These are phyloP conservation scores for Bacterosira constricta DNA, from an alignment of 108 stramenopile species.

Conservation along the genomic window DNA sequence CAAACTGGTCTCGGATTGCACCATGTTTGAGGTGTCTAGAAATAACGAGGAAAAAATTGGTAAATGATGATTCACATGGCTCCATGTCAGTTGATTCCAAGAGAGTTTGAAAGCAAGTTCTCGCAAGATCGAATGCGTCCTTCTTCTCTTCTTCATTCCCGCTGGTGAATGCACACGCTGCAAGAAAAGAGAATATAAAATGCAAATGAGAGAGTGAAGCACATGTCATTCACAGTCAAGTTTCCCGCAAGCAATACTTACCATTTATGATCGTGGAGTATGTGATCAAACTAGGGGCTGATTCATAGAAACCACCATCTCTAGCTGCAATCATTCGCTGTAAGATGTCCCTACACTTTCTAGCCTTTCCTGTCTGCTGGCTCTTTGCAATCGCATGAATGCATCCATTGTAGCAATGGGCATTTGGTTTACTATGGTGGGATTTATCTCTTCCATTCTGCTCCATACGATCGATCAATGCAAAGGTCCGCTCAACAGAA, in stretches of 20 bases:
- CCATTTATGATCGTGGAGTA: conserved; percentile 45
- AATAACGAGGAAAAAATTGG: conserved; percentile 38
- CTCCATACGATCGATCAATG: conserved; percentile 66
- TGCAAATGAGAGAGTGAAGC: not conserved
- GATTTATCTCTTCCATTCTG: conserved; percentile 36
- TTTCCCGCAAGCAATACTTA: not conserved
- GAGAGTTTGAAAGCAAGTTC: conserved; percentile 31
- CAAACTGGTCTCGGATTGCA: conserved; percentile 26
- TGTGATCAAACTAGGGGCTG: conserved; percentile 34
- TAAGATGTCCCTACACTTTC: conserved; percentile 33
- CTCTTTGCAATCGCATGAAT: conserved; percentile 51
- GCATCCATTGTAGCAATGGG: conserved; percentile 50
- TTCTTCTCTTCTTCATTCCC: conserved; percentile 32
- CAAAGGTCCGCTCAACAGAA: conserved; percentile 50
- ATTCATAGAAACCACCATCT: conserved; percentile 30
- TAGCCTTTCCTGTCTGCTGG: conserved; percentile 18
- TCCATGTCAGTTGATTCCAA: conserved; percentile 28
- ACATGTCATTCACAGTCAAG: not conserved
- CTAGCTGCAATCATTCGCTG: conserved; percentile 26
- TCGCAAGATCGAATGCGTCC: conserved; percentile 43
- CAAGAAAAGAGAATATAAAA: not conserved
- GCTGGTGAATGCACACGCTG: conserved; percentile 38
- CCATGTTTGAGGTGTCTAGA: conserved; percentile 27
- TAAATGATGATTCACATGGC: conserved; percentile 20
- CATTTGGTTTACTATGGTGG: conserved; percentile 43